phyloP scores from a whole-genome alignment of 306 rosid species.

The Bauhinia variegata region DNA sequence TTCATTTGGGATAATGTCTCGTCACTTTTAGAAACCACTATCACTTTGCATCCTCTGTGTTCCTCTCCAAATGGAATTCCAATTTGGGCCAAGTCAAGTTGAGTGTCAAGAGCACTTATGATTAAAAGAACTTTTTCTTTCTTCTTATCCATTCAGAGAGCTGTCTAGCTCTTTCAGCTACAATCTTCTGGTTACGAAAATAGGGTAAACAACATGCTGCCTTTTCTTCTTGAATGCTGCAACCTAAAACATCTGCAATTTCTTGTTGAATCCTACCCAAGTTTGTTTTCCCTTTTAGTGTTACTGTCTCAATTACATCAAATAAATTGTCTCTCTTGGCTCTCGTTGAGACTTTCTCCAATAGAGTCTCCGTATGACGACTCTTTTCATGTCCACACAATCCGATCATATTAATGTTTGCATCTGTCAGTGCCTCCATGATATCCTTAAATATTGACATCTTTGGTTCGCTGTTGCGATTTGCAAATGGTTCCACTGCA shows the following conservation, averaged over 20 bases:
- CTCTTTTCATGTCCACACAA: neutral
- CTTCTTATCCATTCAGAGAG: neutral
- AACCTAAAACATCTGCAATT: neutral
- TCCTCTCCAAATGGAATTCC: neutral
- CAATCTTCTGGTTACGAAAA: neutral
- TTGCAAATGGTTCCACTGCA: no score
- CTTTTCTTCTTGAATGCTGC: neutral
- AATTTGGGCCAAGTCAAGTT: neutral
- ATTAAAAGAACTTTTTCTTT: neutral
- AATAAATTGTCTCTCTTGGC: neutral
- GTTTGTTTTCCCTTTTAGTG: neutral
- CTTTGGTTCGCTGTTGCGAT: no score
- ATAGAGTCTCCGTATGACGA: neutral
- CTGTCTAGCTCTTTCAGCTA: neutral
- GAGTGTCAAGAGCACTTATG: neutral
- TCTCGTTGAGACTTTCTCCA: neutral
- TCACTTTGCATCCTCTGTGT: neutral
- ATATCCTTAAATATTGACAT: neutral
- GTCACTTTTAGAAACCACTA: neutral
- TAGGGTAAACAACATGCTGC: neutral
- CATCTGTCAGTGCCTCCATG: neutral
- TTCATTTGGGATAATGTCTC: neutral
- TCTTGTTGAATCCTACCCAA: neutral
- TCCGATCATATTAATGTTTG: neutral
- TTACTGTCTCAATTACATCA: neutral